Conservation (phyloP, 2,329 filamentous ascomycete species). For the Botrytis medusae region DNA sequence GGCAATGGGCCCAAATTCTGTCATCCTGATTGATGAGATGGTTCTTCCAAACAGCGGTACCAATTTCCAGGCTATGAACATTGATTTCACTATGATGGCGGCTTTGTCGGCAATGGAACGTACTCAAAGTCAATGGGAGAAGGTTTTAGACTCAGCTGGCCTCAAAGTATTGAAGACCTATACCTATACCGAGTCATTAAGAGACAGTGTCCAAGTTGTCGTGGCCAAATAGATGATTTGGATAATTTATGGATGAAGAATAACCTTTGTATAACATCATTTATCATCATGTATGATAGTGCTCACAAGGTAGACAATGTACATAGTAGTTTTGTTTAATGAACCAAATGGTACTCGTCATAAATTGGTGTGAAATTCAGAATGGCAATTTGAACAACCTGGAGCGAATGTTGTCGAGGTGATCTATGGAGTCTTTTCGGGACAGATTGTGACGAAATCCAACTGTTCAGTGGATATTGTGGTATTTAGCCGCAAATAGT, state of each 20-base stretch:
- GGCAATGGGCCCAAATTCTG: slow-evolving; percentile 12
- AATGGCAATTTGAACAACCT: background rate
- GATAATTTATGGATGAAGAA: background rate
- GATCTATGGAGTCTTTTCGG: background rate
- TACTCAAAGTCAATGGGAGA: slow-evolving; percentile 30
- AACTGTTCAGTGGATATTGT: background rate
- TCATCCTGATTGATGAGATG: slow-evolving; percentile 46
- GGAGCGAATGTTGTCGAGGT: no score
- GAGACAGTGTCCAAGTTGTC: slow-evolving; percentile 2
- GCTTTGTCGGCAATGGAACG: slow-evolving; percentile 41
- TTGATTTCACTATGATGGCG: slow-evolving; percentile 44
- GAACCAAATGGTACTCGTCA: background rate
- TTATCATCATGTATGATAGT: no score
- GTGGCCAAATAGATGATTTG: background rate
- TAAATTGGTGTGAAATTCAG: background rate
- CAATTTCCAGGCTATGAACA: slow-evolving; percentile 37
- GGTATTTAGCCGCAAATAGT: background rate
- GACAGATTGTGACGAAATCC: background rate
- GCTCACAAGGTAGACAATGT: background rate
- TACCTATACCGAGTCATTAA: slow-evolving; percentile 3
- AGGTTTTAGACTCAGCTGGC: background rate
- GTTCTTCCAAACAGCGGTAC: slow-evolving; percentile 42
- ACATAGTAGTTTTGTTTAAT: background rate
- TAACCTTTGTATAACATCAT: background rate
- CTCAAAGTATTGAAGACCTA: background rate